Percentiles rank a stretch among this genome's conserved stretches.
phyloP scores from a whole-genome alignment of 768 basidiomycete genomes.

The Pisolithus albus region DNA sequence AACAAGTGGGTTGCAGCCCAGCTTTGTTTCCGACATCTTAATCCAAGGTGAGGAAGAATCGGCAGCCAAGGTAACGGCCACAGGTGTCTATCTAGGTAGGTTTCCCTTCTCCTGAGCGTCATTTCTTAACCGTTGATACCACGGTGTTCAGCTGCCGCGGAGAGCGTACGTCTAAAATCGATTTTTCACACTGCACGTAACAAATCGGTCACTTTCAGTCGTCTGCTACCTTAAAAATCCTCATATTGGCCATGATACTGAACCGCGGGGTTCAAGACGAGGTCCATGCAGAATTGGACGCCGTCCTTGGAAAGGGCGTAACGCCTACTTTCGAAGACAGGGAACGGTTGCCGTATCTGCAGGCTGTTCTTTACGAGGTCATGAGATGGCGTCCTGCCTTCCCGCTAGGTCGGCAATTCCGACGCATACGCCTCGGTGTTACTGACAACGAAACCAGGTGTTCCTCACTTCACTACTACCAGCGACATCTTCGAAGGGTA shows the following conservation, averaged over 20 bases:
- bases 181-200: background rate
- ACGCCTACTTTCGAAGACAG: conserved; percentile 1
- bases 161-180: background rate
- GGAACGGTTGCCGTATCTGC: conserved; percentile 1
- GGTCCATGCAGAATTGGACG: conserved; percentile 2
- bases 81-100: conserved; percentile 1
- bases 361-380: conserved; percentile 6
- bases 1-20: background rate
- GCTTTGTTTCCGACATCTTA: conserved; percentile 1
- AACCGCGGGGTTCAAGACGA: conserved; percentile 3
- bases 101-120: background rate
- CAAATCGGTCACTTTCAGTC: background rate
- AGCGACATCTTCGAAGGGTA: background rate
- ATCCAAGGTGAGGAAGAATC: background rate
- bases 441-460: background rate
- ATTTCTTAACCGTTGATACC: no score
- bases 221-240: background rate
- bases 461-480: background rate
- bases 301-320: background rate
- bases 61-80: background rate
- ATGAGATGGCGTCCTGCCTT: conserved; percentile 2
- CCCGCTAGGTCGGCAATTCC: conserved; percentile 1
- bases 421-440: background rate
- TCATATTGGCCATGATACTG: conserved; percentile 5
- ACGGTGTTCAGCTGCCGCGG: background rate